These are phyloP conservation scores for Erythrophleum ivorense DNA, from an alignment of 331 rosid species.

Conservation along the genomic window DNA sequence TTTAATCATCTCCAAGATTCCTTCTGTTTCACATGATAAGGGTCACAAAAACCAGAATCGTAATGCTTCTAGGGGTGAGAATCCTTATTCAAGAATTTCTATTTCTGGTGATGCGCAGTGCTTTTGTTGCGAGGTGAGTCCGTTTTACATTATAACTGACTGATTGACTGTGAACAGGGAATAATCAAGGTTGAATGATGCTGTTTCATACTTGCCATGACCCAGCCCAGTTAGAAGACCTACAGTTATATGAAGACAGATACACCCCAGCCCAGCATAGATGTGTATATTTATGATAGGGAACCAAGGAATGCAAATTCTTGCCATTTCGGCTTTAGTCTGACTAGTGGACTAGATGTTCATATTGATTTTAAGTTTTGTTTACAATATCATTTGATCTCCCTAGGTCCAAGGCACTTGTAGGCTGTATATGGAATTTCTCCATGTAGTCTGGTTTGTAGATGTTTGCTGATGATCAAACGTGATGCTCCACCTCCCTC, in stretches of 20 bases:
- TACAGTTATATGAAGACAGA: conserved; percentile 28
- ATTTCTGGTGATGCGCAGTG: neutral
- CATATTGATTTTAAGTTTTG: conserved; percentile 58
- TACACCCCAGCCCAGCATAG: conserved; percentile 51
- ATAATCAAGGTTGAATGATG: conserved; percentile 57
- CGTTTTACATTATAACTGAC: conserved; percentile 37
- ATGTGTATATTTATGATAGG: conserved; percentile 64
- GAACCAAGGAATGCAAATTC: conserved; percentile 64
- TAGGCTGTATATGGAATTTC: conserved; percentile 79
- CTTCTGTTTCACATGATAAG: conserved; percentile 79
- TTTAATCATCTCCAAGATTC: conserved; percentile 76
- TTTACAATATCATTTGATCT: conserved; percentile 50
- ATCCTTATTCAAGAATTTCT: conserved; percentile 3
- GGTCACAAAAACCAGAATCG: conserved; percentile 71
- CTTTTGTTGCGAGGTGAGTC: conserved; percentile 17
- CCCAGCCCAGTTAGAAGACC: conserved; percentile 44
- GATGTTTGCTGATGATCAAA: conserved; percentile 43
- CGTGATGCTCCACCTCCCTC: conserved; percentile 22
- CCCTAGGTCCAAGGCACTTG: conserved; percentile 37
- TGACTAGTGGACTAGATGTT: conserved; percentile 72
- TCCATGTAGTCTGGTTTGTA: conserved; percentile 64
- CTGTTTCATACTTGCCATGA: conserved; percentile 28
- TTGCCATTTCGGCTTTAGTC: conserved; percentile 61
- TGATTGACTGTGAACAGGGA: conserved; percentile 56
- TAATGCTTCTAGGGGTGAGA: conserved; percentile 64